Conservation (phyloP, 257 asterid genomes). For the Petunia axillaris region DNA sequence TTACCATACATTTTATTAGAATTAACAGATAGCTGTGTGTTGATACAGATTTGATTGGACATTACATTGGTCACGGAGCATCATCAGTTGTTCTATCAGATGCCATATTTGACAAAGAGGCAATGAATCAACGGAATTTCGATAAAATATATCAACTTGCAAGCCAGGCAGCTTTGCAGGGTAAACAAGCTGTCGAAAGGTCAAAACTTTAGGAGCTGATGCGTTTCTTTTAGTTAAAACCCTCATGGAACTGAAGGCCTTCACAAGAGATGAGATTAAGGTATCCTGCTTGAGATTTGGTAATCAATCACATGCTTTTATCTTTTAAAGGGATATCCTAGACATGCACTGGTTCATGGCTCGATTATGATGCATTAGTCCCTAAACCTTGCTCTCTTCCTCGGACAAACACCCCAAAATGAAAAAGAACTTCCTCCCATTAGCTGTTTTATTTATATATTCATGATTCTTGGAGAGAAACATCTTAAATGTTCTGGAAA, state of each 20-base stretch:
- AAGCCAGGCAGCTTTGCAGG: constrained; percentile 48
- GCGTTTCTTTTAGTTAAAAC: not conserved
- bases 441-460: too few relatives aligned
- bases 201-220: constrained; percentile 24
- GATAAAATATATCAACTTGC: constrained; percentile 57
- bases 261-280: not conserved
- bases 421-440: too few relatives aligned
- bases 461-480: not conserved
- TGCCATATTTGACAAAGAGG: constrained; percentile 74
- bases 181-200: constrained; percentile 55
- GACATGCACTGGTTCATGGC: not conserved
- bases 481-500: not conserved
- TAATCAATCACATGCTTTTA: not conserved
- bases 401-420: too few relatives aligned
- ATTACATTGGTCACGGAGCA: constrained; percentile 71
- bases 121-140: constrained; percentile 51
- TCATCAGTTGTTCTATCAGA: constrained; percentile 78
- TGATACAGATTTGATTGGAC: constrained; percentile 55
- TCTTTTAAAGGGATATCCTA: not conserved
- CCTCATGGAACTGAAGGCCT: not conserved
- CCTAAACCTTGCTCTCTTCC: not conserved
- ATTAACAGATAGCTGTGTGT: not conserved
- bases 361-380: not conserved
- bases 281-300: not conserved
- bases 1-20: not conserved